Base-by-base conservation (phyloP, 2,329 filamentous ascomycete genomes). In the Penicillium sp. region DNA sequence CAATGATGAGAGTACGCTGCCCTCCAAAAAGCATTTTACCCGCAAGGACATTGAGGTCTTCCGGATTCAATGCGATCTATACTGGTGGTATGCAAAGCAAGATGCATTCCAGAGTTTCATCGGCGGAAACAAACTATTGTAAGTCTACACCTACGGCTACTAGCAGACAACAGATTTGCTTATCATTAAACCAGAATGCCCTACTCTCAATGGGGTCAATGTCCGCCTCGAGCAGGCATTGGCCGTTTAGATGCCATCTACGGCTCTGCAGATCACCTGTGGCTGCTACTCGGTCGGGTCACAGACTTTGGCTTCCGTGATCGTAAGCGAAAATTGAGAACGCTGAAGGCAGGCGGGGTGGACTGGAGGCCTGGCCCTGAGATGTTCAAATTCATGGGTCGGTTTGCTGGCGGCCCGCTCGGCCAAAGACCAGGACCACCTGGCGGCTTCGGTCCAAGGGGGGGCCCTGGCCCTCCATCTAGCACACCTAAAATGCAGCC, bases 31-130 rank as follows among this genome's bases (percentile, higher is more conserved):
- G 68, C 62, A 74, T 53, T 77, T 79, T 31, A 75, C 76, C 10
- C 69, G 72, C 17, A 79, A 79, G 60, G 93, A 97, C 60, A 82
- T 96, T 48, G 87, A 91, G 61, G 87, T 84, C 41, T 96, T 90
- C 68, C 89, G 94, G 68, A 88, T 89, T 17, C 81, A 94, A 40
- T 86, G 89, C 62, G 94, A 97, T 75, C 77, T 97, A 6, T 95
- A 89, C 71, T 99, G 93, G 93, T 97, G 92, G 90, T 97, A 93
- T 72, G 88, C 85, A 67, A 96, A 96, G 74, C 94, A 97, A 80
- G 94, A 97, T 72, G 86, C 90, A 9, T 95, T 93, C 66, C 93
- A 97, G 73, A 92, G 90, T 71, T 85, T 97, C 60, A 79, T 97
- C 25, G 94, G 93, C 64, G 93, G 91, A 9, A 93, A 93, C 42